Evolutionary conservation across 1,284 basidiomycete genomes (phyloP), one percentile per base, ranked within the genome.

Genomic region (Caloboletus inedulis): DNA sequence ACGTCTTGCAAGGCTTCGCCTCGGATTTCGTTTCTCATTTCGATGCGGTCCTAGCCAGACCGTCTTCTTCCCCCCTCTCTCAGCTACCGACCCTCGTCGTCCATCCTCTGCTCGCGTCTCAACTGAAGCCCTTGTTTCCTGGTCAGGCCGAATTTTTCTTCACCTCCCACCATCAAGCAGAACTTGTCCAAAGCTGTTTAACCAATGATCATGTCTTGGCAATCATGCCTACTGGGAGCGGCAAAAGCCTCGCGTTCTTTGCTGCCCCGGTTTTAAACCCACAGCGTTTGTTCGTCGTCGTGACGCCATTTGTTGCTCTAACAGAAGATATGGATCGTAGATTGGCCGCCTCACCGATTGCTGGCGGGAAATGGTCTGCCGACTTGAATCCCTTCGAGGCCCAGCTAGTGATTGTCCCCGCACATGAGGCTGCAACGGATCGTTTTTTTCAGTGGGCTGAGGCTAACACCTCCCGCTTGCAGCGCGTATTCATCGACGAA

Each of bases 231-330:
- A 63, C 60, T 2, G 62, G 62, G 0, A 57, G 56, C 4, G 55
- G 62, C 0, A 63, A 64, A 25, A 62, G 60, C 37, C 12, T 59
- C 0, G 49, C 59, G 0, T 59, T 64, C 29, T 60, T 63, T 37
- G 47, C 27, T 0, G 57, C 59, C 4, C 47, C 62, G 0, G 3
- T 56, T 0, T 9, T 63, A 0, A 43, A 47, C 1, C 59, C 60
- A 0, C 5, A 9, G 2, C n/a, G 30, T 0, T 30, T 62, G 5
- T 61, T 62, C 13, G 21, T 63, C 1, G 53, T 62, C 0, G 46
- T 64, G 2, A 57, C 52, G 1, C 62, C 62, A 1, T 52, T 61
- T 2, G 37, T 57, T 2, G 23, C 45, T 0, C 16, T 56, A 23
- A 56, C 49, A 0, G 54, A 56, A 4, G 55, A 56, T 10, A 40